Conservation (phyloP, 2,329 filamentous ascomycete species). For the Aureobasidium sp. region DNA sequence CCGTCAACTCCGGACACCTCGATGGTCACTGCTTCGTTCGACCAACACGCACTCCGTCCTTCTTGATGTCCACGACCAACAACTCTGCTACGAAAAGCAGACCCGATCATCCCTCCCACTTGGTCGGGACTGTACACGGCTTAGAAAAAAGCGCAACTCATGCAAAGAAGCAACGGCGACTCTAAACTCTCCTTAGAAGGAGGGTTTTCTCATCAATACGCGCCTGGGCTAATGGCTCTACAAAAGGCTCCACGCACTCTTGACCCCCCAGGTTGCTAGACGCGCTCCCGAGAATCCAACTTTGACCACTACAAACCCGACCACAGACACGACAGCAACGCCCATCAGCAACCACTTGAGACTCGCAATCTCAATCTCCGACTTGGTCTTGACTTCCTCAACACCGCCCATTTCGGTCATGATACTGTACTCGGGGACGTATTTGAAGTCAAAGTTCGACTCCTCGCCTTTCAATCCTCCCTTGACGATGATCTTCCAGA, state of each 20-base stretch:
- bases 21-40: not conserved
- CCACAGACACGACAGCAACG: slow-evolving; percentile 22
- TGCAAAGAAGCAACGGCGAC: not conserved
- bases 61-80: not conserved
- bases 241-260: not conserved
- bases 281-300: not conserved
- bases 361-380: slow-evolving; percentile 40
- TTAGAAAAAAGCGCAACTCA: not conserved
- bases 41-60: not conserved
- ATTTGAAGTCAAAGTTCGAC: slow-evolving; percentile 63
- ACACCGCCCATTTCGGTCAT: slow-evolving; percentile 41
- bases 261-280: not conserved
- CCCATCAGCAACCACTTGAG: slow-evolving; percentile 39
- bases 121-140: not conserved
- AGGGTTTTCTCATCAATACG: not conserved
- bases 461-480: slow-evolving; percentile 54
- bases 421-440: slow-evolving; percentile 50
- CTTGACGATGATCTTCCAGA: slow-evolving; percentile 55
- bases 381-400: slow-evolving; percentile 31
- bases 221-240: not conserved
- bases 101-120: not conserved
- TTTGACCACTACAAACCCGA: slow-evolving; percentile 20
- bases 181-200: not conserved
- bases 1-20: not conserved
- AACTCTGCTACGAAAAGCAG: too few relatives aligned